These are phyloP conservation scores for Epichloe brachyelytri DNA, from an alignment of 2,329 filamentous ascomycete genomes.

Conservation along the genomic window DNA sequence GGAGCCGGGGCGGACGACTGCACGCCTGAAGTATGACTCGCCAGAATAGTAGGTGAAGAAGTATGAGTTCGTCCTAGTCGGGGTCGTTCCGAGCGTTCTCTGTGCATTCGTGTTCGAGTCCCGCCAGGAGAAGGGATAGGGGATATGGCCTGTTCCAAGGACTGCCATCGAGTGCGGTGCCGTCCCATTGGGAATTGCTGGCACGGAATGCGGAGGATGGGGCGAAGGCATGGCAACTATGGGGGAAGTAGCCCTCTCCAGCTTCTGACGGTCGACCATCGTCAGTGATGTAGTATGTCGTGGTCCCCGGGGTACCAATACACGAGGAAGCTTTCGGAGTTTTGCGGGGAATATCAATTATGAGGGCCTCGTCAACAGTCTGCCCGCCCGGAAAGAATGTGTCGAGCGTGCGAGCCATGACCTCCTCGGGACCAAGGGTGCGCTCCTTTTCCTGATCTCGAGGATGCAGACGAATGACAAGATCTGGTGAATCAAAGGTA, in stretches of 20 bases:
- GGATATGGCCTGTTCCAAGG: conserved; percentile 66
- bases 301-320: conserved; percentile 29
- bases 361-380: conserved; percentile 71
- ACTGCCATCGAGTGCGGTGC: conserved; percentile 60
- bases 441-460: conserved; percentile 56
- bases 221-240: conserved; percentile 33
- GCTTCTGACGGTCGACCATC: conserved; percentile 54
- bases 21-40: conserved; percentile 18
- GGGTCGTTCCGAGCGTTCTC: conserved; percentile 45
- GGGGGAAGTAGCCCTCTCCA: conserved; percentile 73
- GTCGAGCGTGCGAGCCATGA: conserved; percentile 65
- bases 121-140: conserved; percentile 73
- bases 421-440: conserved; percentile 72
- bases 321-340: conserved; percentile 73
- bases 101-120: conserved; percentile 39
- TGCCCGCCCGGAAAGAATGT: conserved; percentile 78
- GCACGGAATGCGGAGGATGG: conserved; percentile 28
- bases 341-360: conserved; percentile 76
- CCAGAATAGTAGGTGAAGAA: conserved; percentile 59
- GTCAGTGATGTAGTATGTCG: conserved; percentile 46
- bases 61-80: conserved; percentile 61
- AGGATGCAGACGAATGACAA: conserved; percentile 65
- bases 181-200: conserved; percentile 21
- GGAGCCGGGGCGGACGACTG: conserved; percentile 18
- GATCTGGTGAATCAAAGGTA: conserved; percentile 81